Evolutionary conservation across 768 basidiomycete species (phyloP).

Genomic region (Psilocybe tampanensis): DNA sequence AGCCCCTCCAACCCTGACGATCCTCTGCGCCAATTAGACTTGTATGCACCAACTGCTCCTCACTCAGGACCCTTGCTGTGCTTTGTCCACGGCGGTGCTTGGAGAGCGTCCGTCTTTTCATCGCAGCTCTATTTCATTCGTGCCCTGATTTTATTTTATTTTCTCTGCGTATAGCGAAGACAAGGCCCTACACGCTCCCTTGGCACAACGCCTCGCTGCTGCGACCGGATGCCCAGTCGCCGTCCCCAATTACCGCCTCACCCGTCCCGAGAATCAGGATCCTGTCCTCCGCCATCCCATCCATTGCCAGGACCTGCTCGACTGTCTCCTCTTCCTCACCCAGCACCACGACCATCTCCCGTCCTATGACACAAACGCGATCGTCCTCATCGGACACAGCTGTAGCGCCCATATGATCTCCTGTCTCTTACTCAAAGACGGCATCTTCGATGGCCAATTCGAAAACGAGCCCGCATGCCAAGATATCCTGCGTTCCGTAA

Average conservation of each 20-base stretch:
- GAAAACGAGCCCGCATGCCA: slow-evolving; percentile 44
- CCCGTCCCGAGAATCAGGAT: slow-evolving; percentile 42
- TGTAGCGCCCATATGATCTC: slow-evolving; percentile 82
- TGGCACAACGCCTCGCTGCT: slow-evolving; percentile 55
- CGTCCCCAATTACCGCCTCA: slow-evolving; percentile 80
- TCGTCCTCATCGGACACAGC: slow-evolving; percentile 78
- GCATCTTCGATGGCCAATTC: slow-evolving; percentile 36
- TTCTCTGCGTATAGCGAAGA: slow-evolving; percentile 55
- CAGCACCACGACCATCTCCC: slow-evolving; percentile 40
- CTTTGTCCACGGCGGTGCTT: slow-evolving; percentile 86
- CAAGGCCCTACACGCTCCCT: slow-evolving; percentile 56
- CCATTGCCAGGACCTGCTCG: slow-evolving; percentile 68
- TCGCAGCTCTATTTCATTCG: neutral
- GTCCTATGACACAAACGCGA: slow-evolving; percentile 37
- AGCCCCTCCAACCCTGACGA: slow-evolving; percentile 17
- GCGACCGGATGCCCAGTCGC: slow-evolving; percentile 60
- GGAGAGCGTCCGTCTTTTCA: slow-evolving; percentile 61
- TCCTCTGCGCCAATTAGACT: slow-evolving; percentile 53
- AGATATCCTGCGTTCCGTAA: slow-evolving; percentile 44
- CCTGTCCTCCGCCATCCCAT: slow-evolving; percentile 61
- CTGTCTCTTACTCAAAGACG: slow-evolving; percentile 61
- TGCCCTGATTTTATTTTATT: slow-evolving; percentile 2
- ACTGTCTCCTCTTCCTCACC: slow-evolving; percentile 60
- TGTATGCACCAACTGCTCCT: slow-evolving; percentile 37
- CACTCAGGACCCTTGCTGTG: slow-evolving; percentile 51